A percentile compares a stretch with the other conserved stretches of the same genome.
Evolutionary conservation across 345 rosid genomes (phyloP).

Genomic region (Viola odorata): DNA sequence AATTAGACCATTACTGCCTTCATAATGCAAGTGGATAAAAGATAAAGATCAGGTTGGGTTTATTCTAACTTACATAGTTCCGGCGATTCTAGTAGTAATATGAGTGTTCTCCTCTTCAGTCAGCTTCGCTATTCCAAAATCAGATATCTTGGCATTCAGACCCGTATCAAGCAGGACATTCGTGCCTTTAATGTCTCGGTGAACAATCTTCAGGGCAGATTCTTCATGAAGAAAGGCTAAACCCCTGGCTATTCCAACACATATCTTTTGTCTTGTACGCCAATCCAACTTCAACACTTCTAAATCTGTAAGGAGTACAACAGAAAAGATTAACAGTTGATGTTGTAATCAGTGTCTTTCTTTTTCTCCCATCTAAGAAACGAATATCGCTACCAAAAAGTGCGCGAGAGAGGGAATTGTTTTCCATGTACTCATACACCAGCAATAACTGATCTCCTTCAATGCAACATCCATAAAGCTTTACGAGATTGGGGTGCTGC

Average conservation of each 20-base stretch:
- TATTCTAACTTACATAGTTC: constrained; percentile 45
- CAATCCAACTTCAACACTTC: constrained; percentile 45
- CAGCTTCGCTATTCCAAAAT: constrained; percentile 68
- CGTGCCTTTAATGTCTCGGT: constrained; percentile 65
- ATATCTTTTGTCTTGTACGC: constrained; percentile 47
- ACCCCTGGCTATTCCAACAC: constrained; percentile 50
- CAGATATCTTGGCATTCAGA: constrained; percentile 62
- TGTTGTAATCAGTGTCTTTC: neutral
- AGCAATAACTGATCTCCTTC: constrained; percentile 62
- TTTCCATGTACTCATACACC: constrained; percentile 62
- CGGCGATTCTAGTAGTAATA: constrained; percentile 66
- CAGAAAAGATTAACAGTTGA: neutral
- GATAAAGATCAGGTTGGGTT: neutral
- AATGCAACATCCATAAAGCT: constrained; percentile 54
- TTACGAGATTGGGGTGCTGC: constrained; percentile 64
- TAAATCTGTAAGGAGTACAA: constrained; percentile 21
- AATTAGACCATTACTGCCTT: neutral
- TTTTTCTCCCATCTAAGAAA: neutral
- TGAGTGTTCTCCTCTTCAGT: constrained; percentile 71
- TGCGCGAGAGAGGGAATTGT: constrained; percentile 58
- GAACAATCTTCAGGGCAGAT: constrained; percentile 64
- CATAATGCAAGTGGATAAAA: neutral
- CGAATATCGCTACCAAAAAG: constrained; percentile 37
- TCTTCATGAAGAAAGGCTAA: constrained; percentile 64
- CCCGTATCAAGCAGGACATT: constrained; percentile 63